Conservation (phyloP, 768 basidiomycete genomes). For the Sutorius australiensis region DNA sequence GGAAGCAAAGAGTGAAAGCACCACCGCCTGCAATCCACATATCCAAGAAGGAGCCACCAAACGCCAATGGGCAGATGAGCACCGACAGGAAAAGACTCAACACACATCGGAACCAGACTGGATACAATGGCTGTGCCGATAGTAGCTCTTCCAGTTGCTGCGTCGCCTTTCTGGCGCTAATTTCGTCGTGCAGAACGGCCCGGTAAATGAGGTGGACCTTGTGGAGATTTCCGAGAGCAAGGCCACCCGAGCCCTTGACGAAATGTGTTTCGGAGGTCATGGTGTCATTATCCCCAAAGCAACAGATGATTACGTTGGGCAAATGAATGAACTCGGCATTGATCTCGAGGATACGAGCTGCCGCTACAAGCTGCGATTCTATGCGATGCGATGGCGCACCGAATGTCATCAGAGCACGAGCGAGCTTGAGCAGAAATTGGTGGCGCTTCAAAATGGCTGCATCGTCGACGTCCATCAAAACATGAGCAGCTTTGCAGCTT, state of each 20-base stretch:
- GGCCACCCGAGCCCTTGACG: slow-evolving; percentile 70
- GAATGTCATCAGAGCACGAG: slow-evolving; percentile 84
- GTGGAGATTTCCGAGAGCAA: slow-evolving; percentile 82
- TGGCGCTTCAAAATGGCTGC: slow-evolving; percentile 77
- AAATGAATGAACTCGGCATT: slow-evolving; percentile 90
- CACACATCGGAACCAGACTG: slow-evolving; percentile 54
- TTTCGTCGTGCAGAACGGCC: slow-evolving; percentile 85
- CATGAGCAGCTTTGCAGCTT: background rate
- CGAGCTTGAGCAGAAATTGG: slow-evolving; percentile 81
- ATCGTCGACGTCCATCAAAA: background rate
- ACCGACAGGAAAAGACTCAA: slow-evolving; percentile 70
- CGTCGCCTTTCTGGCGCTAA: slow-evolving; percentile 75
- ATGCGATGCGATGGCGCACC: slow-evolving; percentile 93
- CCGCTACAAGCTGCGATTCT: slow-evolving; percentile 86
- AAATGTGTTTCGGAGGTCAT: slow-evolving; percentile 88
- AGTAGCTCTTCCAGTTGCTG: slow-evolving; percentile 62
- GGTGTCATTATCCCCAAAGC: slow-evolving; percentile 87
- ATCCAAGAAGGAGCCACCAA: slow-evolving; percentile 80
- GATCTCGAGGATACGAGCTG: slow-evolving; percentile 84
- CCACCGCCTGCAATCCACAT: slow-evolving; percentile 77
- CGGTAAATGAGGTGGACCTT: slow-evolving; percentile 84
- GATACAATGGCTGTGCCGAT: slow-evolving; percentile 60
- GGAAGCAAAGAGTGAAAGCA: slow-evolving; percentile 61
- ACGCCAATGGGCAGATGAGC: slow-evolving; percentile 80
- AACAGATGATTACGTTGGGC: slow-evolving; percentile 77